These are phyloP conservation scores for Sphagnum contortum DNA, from an alignment of 225 moss, liverwort and hornwort species.

Conservation along the genomic window DNA sequence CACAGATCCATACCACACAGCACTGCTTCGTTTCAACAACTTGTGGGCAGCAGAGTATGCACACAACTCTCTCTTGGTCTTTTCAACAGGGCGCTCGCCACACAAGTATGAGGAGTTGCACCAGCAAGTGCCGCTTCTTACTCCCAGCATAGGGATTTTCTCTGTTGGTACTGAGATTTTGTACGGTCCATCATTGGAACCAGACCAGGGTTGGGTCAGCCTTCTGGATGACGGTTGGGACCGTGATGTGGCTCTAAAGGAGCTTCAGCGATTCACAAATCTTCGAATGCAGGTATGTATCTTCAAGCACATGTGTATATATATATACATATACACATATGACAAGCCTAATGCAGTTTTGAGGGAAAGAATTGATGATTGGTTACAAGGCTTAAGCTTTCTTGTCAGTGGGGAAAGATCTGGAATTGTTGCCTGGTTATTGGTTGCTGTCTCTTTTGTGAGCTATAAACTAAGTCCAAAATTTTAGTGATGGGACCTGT, in stretches of 20 bases:
- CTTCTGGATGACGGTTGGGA: slow-evolving; percentile 61
- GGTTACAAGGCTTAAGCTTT: not conserved
- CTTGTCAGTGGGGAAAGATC: not conserved
- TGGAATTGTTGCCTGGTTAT: not conserved
- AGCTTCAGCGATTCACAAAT: slow-evolving; percentile 42
- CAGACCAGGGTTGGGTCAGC: slow-evolving; percentile 53
- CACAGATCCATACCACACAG: slow-evolving; percentile 28
- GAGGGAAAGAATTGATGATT: too few species aligned
- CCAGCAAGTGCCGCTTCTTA: slow-evolving; percentile 46
- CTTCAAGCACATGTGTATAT: slow-evolving; percentile 1
- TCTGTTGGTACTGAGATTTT: slow-evolving; percentile 79
- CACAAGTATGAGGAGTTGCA: slow-evolving; percentile 50
- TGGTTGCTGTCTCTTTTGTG: not conserved
- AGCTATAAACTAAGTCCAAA: not conserved
- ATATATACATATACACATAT: not conserved
- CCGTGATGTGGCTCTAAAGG: slow-evolving; percentile 56
- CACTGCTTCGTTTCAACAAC: slow-evolving; percentile 53
- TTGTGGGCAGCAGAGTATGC: slow-evolving; percentile 75
- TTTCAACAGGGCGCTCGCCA: slow-evolving; percentile 60
- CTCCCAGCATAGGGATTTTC: slow-evolving; percentile 59
- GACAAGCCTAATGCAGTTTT: too few species aligned
- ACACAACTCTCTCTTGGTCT: slow-evolving; percentile 53
- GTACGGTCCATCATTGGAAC: slow-evolving; percentile 50
- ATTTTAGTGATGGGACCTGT: too few species aligned
- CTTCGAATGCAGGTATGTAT: slow-evolving; percentile 47